Percentiles rank a stretch among this genome's conserved stretches.
These are phyloP conservation scores for Corymbia citriodora DNA, from an alignment of 441 rosid genomes.

Conservation along the genomic window DNA sequence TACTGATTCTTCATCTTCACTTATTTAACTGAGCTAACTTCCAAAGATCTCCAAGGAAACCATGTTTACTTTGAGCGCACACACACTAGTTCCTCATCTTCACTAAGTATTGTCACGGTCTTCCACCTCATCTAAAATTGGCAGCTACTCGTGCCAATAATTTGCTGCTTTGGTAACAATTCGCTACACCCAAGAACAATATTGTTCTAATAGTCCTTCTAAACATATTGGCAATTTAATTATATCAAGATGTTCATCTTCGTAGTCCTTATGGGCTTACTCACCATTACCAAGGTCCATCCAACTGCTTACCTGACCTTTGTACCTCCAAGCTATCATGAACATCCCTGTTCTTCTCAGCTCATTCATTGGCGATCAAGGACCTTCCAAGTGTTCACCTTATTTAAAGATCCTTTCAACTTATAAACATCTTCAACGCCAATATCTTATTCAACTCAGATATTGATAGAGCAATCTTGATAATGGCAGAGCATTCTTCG, in stretches of 20 bases:
- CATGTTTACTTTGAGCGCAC: not conserved
- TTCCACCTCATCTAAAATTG: not conserved
- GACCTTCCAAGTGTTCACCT: not conserved
- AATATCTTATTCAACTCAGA: rapidly evolving
- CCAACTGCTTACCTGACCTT: no score
- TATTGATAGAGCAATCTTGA: not conserved
- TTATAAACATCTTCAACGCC: not conserved
- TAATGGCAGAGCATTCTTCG: not conserved
- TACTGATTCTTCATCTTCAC: not conserved
- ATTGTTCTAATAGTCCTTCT: not conserved
- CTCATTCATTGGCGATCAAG: not conserved
- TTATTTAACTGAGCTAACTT: rapidly evolving
- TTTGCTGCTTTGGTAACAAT: not conserved
- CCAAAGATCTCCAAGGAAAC: not conserved
- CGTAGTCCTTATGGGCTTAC: not conserved
- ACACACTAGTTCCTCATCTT: not conserved
- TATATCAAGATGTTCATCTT: not conserved
- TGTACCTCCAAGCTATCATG: no score
- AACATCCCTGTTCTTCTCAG: not conserved
- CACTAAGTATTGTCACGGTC: not conserved
- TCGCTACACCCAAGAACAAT: not conserved
- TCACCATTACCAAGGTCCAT: not conserved
- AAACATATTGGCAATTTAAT: not conserved
- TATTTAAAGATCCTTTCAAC: not conserved
- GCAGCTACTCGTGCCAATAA: not conserved